phyloP scores from a whole-genome alignment of 2,329 filamentous ascomycete genomes.

The Ceratocystis cubensis region DNA sequence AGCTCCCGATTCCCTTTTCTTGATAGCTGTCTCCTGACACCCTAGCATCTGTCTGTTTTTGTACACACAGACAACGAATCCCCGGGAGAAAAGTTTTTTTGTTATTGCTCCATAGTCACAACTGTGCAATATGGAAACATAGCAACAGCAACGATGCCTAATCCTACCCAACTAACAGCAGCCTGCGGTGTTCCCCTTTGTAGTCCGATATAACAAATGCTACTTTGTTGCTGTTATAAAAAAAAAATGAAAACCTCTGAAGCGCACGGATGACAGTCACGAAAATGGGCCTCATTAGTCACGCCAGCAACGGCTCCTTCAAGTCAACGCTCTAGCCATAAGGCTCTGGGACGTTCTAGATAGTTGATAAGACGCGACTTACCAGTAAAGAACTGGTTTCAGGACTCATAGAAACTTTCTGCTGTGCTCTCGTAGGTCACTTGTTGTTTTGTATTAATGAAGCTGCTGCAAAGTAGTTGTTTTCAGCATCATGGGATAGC shows the following conservation, averaged over 20 bases:
- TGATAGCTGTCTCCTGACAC: constrained; percentile 1
- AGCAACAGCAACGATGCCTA: too few species aligned
- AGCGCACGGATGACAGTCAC: neutral
- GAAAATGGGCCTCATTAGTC: neutral
- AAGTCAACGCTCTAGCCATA: neutral
- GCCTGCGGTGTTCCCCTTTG: too few species aligned
- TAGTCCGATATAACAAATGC: neutral
- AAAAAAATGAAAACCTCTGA: neutral
- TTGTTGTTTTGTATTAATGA: too few species aligned
- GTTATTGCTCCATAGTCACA: too few species aligned
- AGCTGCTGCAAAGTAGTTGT: too few species aligned
- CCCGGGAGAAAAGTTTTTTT: neutral
- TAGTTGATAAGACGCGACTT: neutral
- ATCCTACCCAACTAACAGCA: too few species aligned
- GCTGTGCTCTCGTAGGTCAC: too few species aligned
- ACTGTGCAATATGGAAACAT: too few species aligned
- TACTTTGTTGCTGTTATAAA: neutral
- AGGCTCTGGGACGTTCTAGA: neutral
- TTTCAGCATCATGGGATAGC: too few species aligned
- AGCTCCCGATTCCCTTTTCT: neutral
- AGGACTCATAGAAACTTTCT: too few species aligned
- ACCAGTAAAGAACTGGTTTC: neutral
- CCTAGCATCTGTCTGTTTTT: neutral
- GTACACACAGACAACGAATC: neutral
- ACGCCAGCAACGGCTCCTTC: neutral